Evolutionary conservation across 495 filamentous ascomycete genomes (phyloP), one percentile per base, ranked within the genome.

Genomic region (Astrothelium macrocarpum): DNA sequence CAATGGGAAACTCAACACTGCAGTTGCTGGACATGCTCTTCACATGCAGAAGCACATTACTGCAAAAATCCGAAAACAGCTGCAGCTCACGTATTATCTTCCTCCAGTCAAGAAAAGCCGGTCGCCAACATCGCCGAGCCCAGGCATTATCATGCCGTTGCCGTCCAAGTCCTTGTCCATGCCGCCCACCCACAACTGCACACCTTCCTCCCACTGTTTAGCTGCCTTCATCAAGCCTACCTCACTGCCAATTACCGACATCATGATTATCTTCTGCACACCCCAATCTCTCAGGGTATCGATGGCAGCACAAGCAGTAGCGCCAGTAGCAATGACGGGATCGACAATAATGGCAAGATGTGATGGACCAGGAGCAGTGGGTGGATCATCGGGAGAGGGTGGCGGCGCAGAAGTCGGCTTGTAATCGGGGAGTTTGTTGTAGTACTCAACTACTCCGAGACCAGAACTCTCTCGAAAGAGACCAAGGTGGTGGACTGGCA

Each of bases 361-460:
- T 12, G 78, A 74, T 14, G 73, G 73, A 0, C 78, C 77, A 14
- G 77, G 74, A 61, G 73, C 67, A 59, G 74, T 70, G 1, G 83
- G 74, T 59, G 73, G 69, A 63, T 70, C 32, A 67, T 73, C 10
- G 65, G 75, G 63, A 59, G 69, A 64, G 61, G 68, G 65, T 18
- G 65, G 66, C 10, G 68, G 46, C 0, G 65, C 34, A 67, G 78
- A 61, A 28, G 72, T 61, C 10, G 59, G 14, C 32, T 63, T 65
- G 70, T 90, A 85, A 74, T 90, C 88, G 39, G 93, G 92, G 23
- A 97, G 88, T 76, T 97, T 97, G 78, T 90, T 97, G 80, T 97
- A 97, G 82, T 97, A 97, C 78, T 97, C 93, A 58, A 97, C 93
- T 0, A 93, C 91, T 60, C 88, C 83, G 31, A 96, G 85, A 39